Conservation (phyloP, 2,329 filamentous ascomycete species). For the Lachnellula occidentalis region DNA sequence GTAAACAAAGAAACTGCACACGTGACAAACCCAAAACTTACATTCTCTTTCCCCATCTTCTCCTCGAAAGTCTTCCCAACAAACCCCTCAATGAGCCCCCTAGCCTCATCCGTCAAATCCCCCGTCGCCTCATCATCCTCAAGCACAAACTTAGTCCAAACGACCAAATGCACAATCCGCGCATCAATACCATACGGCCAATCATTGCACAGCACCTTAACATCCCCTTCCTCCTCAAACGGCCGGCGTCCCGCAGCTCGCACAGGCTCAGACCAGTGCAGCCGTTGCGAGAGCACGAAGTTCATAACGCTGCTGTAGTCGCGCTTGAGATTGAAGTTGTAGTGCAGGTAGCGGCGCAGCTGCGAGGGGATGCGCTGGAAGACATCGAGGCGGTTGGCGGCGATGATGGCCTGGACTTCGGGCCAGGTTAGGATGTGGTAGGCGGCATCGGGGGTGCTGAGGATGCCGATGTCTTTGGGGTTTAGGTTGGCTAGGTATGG, state of each 20-base stretch:
- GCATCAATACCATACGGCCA: slow-evolving; percentile 87
- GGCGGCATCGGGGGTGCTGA: slow-evolving; percentile 63
- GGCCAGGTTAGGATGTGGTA: slow-evolving; percentile 65
- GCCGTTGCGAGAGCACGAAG: slow-evolving; percentile 65
- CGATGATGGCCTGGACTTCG: slow-evolving; percentile 56
- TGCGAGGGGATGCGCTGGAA: slow-evolving; percentile 76
- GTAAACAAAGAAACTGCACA: not conserved
- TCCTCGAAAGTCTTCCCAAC: slow-evolving; percentile 61
- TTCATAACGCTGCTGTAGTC: slow-evolving; percentile 71
- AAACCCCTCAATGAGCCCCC: slow-evolving; percentile 63
- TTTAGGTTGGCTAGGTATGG: slow-evolving; percentile 58
- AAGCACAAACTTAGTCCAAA: slow-evolving; percentile 88
- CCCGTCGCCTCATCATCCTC: slow-evolving; percentile 54
- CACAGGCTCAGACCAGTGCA: slow-evolving; percentile 59
- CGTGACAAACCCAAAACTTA: slow-evolving; percentile 33
- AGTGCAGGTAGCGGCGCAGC: slow-evolving; percentile 71
- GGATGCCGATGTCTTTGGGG: slow-evolving; percentile 63
- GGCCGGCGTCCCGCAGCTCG: slow-evolving; percentile 31
- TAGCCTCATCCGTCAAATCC: slow-evolving; percentile 60
- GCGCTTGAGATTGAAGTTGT: slow-evolving; percentile 55
- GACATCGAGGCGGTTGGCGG: slow-evolving; percentile 61
- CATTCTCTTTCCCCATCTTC: slow-evolving; percentile 45
- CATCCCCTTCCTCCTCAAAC: slow-evolving; percentile 40
- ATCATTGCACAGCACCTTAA: slow-evolving; percentile 80
- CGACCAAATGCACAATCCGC: slow-evolving; percentile 75